These are phyloP conservation scores for Diplodia seriata DNA, from an alignment of 2,329 filamentous ascomycete species.

Conservation along the genomic window DNA sequence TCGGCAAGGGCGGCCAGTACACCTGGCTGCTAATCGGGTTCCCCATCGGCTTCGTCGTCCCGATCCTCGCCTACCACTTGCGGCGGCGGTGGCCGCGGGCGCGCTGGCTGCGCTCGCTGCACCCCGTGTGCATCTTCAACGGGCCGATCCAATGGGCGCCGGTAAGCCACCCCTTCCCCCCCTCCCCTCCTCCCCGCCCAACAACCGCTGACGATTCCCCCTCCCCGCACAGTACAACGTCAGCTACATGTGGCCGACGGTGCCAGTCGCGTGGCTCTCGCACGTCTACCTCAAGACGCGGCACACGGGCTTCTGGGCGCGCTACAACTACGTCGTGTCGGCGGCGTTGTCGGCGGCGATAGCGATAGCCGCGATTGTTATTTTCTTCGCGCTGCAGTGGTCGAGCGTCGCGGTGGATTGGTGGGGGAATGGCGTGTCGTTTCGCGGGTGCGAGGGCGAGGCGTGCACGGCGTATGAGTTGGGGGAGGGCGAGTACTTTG, in stretches of 20 bases:
- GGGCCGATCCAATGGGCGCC: constrained; percentile 33
- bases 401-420: constrained; percentile 61
- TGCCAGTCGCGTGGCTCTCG: constrained; percentile 57
- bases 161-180: neutral
- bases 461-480: constrained; percentile 51
- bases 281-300: constrained; percentile 62
- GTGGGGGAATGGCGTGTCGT: constrained; percentile 64
- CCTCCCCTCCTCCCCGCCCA: too few species aligned
- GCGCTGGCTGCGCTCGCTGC: constrained; percentile 60
- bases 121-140: constrained; percentile 33
- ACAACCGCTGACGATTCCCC: too few species aligned
- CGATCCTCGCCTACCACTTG: constrained; percentile 62
- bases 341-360: constrained; percentile 74
- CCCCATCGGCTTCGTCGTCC: constrained; percentile 63
- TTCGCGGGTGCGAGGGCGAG: constrained; percentile 54
- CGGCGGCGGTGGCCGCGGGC: constrained; percentile 48
- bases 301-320: constrained; percentile 59
- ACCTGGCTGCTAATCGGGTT: constrained; percentile 65
- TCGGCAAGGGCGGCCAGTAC: constrained; percentile 68
- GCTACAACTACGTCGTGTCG: constrained; percentile 78
- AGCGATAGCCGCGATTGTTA: constrained; percentile 69
- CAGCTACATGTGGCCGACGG: constrained; percentile 56
- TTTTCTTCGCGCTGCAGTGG: constrained; percentile 72
- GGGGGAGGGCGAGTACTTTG: constrained; percentile 42
- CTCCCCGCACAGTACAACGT: constrained; percentile 54